Conservation (phyloP, 352 stramenopile species). For the Phytophthora melonis region DNA sequence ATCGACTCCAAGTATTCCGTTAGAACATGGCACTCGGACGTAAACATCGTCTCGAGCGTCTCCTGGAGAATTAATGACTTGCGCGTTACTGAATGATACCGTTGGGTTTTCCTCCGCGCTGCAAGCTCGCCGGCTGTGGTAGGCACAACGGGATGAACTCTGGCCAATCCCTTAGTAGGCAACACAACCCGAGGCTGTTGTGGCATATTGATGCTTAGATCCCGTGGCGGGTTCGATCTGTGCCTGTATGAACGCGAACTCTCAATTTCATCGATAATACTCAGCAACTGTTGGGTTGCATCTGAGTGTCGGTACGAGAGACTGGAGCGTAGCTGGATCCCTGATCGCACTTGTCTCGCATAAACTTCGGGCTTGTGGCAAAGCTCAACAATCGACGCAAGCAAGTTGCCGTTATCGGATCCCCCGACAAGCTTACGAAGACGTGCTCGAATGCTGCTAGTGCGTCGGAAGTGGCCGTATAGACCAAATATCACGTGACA, state of each 20-base stretch:
- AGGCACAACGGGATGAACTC: constrained; percentile 1
- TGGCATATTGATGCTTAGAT: too few relatives aligned
- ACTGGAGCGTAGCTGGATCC: background rate
- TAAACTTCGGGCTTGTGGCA: constrained; percentile 7
- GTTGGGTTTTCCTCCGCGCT: background rate
- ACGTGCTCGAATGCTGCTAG: background rate
- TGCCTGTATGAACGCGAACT: background rate
- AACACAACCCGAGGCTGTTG: too few relatives aligned
- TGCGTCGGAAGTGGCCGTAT: background rate
- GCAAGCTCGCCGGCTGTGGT: background rate
- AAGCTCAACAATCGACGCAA: background rate
- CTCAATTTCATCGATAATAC: background rate
- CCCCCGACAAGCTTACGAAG: background rate
- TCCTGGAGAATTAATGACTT: constrained; percentile 9
- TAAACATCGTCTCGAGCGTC: constrained; percentile 35
- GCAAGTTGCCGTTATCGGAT: background rate
- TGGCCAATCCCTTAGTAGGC: background rate
- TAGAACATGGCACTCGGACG: constrained; percentile 45
- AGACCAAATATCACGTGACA: constrained; percentile 3
- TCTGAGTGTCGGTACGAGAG: constrained; percentile 7
- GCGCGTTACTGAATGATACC: background rate
- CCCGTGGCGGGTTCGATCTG: background rate
- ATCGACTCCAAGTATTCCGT: constrained; percentile 50
- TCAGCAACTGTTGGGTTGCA: background rate
- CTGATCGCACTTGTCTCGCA: background rate